Evolutionary conservation across 108 stramenopile genomes (phyloP).

Genomic region (Nitzschia inconspicua): DNA sequence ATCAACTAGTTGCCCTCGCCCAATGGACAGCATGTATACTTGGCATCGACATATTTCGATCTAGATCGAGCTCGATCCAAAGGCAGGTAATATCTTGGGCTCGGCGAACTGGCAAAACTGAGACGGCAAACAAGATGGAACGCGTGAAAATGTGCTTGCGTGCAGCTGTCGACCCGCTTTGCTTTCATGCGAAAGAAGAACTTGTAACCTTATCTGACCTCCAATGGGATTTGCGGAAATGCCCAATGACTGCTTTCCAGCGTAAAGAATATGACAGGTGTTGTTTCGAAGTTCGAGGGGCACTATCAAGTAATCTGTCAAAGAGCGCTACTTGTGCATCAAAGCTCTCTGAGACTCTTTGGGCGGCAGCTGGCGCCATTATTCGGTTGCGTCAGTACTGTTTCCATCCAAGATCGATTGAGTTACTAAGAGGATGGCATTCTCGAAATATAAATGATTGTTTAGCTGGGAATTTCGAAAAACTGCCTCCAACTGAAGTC

Average conservation of each 20-base stretch:
- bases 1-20: slow-evolving; percentile 30
- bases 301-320: slow-evolving; percentile 14
- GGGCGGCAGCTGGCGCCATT: slow-evolving; percentile 16
- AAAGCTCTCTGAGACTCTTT: background rate
- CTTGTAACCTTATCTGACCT: background rate
- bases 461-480: background rate
- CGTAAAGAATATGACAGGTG: slow-evolving; percentile 44
- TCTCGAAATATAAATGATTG: background rate
- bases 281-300: slow-evolving; percentile 41
- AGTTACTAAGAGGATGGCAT: background rate
- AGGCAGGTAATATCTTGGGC: slow-evolving; percentile 30
- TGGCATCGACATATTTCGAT: slow-evolving; percentile 15
- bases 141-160: slow-evolving; percentile 13
- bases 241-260: slow-evolving; percentile 38
- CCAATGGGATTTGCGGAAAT: slow-evolving; percentile 43
- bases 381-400: slow-evolving; percentile 24
- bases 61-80: slow-evolving; percentile 5
- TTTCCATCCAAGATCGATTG: slow-evolving; percentile 12
- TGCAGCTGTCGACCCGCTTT: slow-evolving; percentile 10
- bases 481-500: no score
- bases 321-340: no score
- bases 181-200: background rate
- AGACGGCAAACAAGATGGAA: slow-evolving; percentile 10
- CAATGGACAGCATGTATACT: slow-evolving; percentile 28
- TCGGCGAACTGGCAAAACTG: slow-evolving; percentile 16